Evolutionary conservation across 192 early-diverging fungal species (phyloP).

Genomic region (Entomortierella chlamydospora): DNA sequence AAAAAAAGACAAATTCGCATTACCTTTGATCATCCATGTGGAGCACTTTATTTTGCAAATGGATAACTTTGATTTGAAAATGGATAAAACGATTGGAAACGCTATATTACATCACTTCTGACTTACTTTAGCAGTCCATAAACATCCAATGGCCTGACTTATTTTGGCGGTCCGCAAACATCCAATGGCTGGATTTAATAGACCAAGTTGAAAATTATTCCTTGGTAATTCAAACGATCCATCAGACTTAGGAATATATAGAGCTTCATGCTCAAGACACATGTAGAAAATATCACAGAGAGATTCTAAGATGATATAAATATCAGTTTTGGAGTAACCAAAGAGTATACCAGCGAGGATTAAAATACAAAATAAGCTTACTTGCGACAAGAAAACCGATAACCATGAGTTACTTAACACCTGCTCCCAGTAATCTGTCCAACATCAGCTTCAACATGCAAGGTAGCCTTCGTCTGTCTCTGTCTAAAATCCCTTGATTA

Average conservation of each 20-base stretch:
- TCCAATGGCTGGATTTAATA: no score
- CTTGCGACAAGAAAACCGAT: not conserved
- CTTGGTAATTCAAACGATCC: conserved; percentile 3
- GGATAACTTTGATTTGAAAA: no score
- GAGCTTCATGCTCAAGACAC: conserved; percentile 1
- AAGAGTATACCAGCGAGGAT: no score
- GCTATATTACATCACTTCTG: no score
- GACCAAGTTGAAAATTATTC: not conserved
- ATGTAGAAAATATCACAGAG: not conserved
- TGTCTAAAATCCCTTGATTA: no score
- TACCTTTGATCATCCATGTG: no score
- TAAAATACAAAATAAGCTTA: not conserved
- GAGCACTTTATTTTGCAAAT: no score
- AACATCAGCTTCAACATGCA: conserved; percentile 9
- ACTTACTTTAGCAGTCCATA: no score
- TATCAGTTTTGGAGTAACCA: not conserved
- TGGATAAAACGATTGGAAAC: no score
- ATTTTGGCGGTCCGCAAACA: no score
- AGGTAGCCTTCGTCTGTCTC: not conserved
- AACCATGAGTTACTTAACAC: not conserved
- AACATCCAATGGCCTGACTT: no score
- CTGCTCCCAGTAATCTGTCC: not conserved
- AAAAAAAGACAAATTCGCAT: no score
- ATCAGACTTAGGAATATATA: not conserved
- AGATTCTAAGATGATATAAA: not conserved